Percentiles rank a stretch among this genome's conserved stretches.
Evolutionary conservation across 129 eudicot species (phyloP).

Genomic region (Silybum marianum): DNA sequence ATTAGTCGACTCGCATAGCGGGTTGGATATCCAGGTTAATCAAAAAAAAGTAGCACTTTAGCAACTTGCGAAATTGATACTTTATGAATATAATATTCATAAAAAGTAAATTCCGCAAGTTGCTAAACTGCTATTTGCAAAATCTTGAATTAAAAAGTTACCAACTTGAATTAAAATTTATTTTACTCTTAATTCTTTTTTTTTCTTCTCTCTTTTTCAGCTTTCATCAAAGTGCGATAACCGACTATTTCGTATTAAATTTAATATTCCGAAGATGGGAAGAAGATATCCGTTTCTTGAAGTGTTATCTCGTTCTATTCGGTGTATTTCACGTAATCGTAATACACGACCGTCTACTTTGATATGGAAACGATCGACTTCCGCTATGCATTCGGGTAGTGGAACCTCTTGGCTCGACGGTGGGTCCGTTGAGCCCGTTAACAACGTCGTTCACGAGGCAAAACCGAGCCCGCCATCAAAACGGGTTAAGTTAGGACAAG

Average conservation of each 20-base stretch:
- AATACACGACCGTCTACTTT: slow-evolving; percentile 46
- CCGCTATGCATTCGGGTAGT: slow-evolving; percentile 44
- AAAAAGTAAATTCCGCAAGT: no score
- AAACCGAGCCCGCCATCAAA: slow-evolving; percentile 77
- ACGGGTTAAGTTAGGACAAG: slow-evolving; percentile 76
- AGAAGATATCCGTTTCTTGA: slow-evolving; percentile 58
- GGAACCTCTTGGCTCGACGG: slow-evolving; percentile 50
- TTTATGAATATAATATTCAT: neutral
- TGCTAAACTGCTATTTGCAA: neutral
- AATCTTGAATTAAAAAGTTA: neutral
- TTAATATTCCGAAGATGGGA: slow-evolving; percentile 50
- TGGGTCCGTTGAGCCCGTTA: slow-evolving; percentile 45
- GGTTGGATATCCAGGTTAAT: no score
- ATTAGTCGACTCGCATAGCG: no score
- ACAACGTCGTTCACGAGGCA: slow-evolving; percentile 64
- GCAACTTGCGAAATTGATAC: no score
- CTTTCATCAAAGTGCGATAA: slow-evolving; percentile 90
- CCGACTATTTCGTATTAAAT: slow-evolving; percentile 67
- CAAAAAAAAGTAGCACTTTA: neutral
- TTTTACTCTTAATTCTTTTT: neutral
- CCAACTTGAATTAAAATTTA: neutral
- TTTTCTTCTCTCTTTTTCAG: slow-evolving; percentile 43
- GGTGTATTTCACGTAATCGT: slow-evolving; percentile 63
- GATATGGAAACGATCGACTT: slow-evolving; percentile 61
- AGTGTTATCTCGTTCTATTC: slow-evolving; percentile 61